These are phyloP conservation scores for Lophiotrema nucula DNA, from an alignment of 495 filamentous ascomycete species.

Conservation along the genomic window DNA sequence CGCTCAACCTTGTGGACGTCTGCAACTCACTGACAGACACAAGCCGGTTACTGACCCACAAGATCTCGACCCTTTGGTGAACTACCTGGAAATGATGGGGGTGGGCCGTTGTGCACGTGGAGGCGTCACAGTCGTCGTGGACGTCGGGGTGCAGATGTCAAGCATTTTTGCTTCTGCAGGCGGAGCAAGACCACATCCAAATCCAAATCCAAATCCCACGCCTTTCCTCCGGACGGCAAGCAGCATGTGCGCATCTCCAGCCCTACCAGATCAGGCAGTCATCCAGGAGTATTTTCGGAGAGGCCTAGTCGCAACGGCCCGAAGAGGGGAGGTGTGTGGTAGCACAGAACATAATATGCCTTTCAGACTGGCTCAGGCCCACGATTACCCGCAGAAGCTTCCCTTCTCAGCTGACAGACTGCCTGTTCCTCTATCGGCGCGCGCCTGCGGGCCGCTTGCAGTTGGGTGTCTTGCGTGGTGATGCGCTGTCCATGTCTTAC, in stretches of 20 bases:
- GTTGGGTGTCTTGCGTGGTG: too few relatives aligned
- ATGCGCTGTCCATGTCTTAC: too few relatives aligned
- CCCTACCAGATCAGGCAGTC: conserved; percentile 24
- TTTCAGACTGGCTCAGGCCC: too few relatives aligned
- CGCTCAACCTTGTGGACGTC: too few relatives aligned
- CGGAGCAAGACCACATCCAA: background rate
- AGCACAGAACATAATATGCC: too few relatives aligned
- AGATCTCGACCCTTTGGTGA: background rate
- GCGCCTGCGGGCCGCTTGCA: too few relatives aligned
- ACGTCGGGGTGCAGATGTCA: background rate
- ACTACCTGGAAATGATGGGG: background rate
- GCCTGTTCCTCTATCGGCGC: too few relatives aligned
- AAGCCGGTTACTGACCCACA: background rate
- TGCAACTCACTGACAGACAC: background rate
- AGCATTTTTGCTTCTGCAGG: background rate
- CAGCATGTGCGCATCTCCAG: conserved; percentile 1
- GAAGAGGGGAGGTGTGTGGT: background rate
- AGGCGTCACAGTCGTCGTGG: conserved; percentile 11
- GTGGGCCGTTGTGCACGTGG: conserved; percentile 18
- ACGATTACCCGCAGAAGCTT: too few relatives aligned
- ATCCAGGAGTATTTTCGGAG: background rate
- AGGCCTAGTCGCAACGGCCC: background rate
- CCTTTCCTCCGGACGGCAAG: background rate
- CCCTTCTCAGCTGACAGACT: too few relatives aligned
- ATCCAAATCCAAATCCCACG: background rate